A percentile compares a stretch with the other conserved stretches of the same genome.
phyloP scores from a whole-genome alignment of 805 yeast species.

The Sungouiozyma intestinalis region DNA sequence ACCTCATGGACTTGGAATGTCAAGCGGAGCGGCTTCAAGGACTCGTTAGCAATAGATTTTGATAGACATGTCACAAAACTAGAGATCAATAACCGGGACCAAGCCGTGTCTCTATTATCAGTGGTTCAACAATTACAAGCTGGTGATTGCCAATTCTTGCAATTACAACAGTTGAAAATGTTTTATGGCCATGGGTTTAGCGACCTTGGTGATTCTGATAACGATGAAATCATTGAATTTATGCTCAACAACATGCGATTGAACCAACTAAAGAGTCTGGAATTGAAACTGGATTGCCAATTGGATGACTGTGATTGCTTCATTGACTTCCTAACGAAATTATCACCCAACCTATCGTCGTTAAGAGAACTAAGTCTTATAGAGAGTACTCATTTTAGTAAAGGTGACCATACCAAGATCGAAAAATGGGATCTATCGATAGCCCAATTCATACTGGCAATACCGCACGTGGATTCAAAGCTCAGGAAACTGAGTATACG shows the following conservation, averaged over 20 bases:
- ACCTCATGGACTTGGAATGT: background rate
- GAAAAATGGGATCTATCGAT: conserved; percentile 46
- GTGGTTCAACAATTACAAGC: conserved; percentile 21
- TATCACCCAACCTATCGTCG: conserved; percentile 27
- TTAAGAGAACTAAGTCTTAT: conserved; percentile 21
- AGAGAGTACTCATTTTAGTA: conserved; percentile 25
- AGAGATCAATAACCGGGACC: conserved; percentile 26
- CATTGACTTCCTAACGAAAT: conserved; percentile 30
- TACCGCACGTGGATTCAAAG: conserved; percentile 25
- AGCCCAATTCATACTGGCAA: conserved; percentile 31
- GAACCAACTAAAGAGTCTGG: conserved; percentile 31
- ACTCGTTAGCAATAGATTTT: background rate
- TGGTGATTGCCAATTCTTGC: conserved; percentile 6
- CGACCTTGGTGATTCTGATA: conserved; percentile 30
- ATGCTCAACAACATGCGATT: conserved; percentile 27
- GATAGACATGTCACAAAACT: conserved; percentile 1
- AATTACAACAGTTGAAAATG: conserved; percentile 30
- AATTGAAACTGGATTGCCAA: conserved; percentile 46
- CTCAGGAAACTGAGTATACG: conserved; percentile 39
- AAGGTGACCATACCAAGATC: conserved; percentile 36
- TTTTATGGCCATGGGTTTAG: conserved; percentile 38
- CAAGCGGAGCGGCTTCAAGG: background rate
- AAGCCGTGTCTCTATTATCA: conserved; percentile 29
- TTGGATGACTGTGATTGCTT: conserved; percentile 37
- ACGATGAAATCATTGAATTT: conserved; percentile 18